Conservation (phyloP, 139 green algal species). For the Coelastrella sp. region DNA sequence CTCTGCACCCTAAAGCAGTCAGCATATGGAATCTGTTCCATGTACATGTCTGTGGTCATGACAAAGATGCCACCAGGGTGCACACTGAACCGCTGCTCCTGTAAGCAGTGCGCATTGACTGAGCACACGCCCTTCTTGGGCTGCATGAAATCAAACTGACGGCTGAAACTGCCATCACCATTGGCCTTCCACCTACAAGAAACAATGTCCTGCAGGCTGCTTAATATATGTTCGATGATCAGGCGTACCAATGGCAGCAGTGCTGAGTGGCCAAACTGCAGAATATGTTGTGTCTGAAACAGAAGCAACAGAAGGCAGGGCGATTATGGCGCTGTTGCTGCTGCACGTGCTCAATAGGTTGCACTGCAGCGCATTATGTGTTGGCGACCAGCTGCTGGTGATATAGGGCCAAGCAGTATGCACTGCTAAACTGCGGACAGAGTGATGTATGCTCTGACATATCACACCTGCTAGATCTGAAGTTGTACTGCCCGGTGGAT, state of each 20-base stretch:
- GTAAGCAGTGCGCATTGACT: slow-evolving; percentile 22
- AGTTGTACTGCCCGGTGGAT: slow-evolving; percentile 35
- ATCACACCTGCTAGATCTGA: slow-evolving; percentile 40
- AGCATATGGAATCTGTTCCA: slow-evolving; percentile 35
- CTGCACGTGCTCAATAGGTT: background rate
- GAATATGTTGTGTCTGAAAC: no score
- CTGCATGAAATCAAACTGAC: slow-evolving; percentile 45
- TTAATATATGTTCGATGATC: no score
- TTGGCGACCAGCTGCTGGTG: no score
- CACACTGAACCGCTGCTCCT: slow-evolving; percentile 45
- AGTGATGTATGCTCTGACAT: no score
- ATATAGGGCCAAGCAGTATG: background rate
- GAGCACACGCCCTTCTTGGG: slow-evolving; percentile 46
- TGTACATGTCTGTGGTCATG: slow-evolving; percentile 35
- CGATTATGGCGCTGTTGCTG: background rate
- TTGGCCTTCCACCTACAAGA: slow-evolving; percentile 30
- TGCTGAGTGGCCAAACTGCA: no score
- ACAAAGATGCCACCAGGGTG: slow-evolving; percentile 42
- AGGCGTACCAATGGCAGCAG: no score
- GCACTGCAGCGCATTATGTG: background rate
- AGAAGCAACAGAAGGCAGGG: no score
- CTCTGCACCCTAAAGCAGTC: slow-evolving; percentile 49
- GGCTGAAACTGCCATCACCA: slow-evolving; percentile 24
- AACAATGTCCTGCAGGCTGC: background rate
- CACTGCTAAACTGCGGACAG: no score